Conservation (phyloP, 495 filamentous ascomycete genomes). For the Paragyromitra xinjiangensis region DNA sequence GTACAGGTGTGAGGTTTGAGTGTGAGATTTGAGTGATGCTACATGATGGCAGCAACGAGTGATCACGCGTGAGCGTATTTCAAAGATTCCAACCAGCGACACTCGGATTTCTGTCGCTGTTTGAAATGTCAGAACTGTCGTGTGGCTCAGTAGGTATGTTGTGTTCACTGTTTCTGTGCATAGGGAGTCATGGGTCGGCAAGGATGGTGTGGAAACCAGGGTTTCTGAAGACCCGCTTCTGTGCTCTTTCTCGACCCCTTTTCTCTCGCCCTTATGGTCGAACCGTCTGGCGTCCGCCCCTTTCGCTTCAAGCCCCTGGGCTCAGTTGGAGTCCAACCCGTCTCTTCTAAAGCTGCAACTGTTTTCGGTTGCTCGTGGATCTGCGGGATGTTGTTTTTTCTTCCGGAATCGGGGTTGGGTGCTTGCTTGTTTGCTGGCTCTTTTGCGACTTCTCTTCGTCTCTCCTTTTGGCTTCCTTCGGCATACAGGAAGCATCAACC, state of each 20-base stretch:
- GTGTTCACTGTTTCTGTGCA: slow-evolving; percentile 45
- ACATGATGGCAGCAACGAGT: slow-evolving; percentile 32
- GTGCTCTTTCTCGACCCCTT: slow-evolving; percentile 34
- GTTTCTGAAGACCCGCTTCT: slow-evolving; percentile 7
- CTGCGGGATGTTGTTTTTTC: slow-evolving; percentile 38
- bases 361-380: slow-evolving; percentile 26
- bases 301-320: slow-evolving; percentile 38
- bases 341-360: slow-evolving; percentile 25
- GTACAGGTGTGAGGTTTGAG: not conserved
- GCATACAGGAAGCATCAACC: slow-evolving; percentile 22
- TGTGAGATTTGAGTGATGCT: slow-evolving; percentile 26
- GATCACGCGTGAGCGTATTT: slow-evolving; percentile 34
- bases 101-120: slow-evolving; percentile 19
- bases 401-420: slow-evolving; percentile 35
- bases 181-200: slow-evolving; percentile 34
- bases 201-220: slow-evolving; percentile 32
- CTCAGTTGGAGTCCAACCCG: slow-evolving; percentile 39
- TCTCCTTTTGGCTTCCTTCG: slow-evolving; percentile 16
- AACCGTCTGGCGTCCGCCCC: slow-evolving; percentile 38
- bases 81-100: not conserved
- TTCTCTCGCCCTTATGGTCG: slow-evolving; percentile 27
- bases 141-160: slow-evolving; percentile 42
- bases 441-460: slow-evolving; percentile 23
- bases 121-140: slow-evolving; percentile 15
- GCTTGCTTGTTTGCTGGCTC: slow-evolving; percentile 33